A percentile compares a stretch with the other conserved stretches of the same genome.
Conservation (phyloP, 257 asterid genomes). For the Solanum acaule region DNA sequence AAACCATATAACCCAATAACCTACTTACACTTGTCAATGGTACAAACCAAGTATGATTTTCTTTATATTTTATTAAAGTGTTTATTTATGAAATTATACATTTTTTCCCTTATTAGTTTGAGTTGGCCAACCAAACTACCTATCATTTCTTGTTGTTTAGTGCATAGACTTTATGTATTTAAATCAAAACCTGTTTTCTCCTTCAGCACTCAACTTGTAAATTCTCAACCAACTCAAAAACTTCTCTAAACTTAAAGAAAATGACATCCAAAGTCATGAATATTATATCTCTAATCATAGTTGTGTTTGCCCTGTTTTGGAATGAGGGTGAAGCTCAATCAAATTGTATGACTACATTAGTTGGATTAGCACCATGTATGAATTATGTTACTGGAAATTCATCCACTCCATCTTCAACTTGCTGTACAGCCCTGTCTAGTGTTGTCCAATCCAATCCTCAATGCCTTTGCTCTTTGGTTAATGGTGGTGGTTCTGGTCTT, state of each 20-base stretch:
- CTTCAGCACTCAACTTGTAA: constrained; percentile 2
- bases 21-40: background rate
- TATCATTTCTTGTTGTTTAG: background rate
- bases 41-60: background rate
- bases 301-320: background rate
- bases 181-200: background rate
- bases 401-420: constrained; percentile 30
- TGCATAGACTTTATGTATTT: background rate
- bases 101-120: background rate
- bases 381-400: constrained; percentile 37
- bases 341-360: constrained; percentile 27
- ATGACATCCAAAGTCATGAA: constrained; percentile 21
- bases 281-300: constrained; percentile 1
- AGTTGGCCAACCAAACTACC: constrained; percentile 29
- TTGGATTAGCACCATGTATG: constrained; percentile 37
- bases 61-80: background rate
- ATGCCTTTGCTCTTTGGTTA: constrained; percentile 38
- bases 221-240: background rate
- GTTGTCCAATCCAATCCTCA: constrained; percentile 36
- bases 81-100: background rate
- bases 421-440: constrained; percentile 36
- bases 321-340: constrained; percentile 27
- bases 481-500: constrained; percentile 13
- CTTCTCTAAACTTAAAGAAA: background rate
- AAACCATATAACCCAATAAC: background rate